A percentile compares a stretch with the other conserved stretches of the same genome.
Conservation (phyloP, 73 alveolate genomes). For the Uronychia binucleata region DNA sequence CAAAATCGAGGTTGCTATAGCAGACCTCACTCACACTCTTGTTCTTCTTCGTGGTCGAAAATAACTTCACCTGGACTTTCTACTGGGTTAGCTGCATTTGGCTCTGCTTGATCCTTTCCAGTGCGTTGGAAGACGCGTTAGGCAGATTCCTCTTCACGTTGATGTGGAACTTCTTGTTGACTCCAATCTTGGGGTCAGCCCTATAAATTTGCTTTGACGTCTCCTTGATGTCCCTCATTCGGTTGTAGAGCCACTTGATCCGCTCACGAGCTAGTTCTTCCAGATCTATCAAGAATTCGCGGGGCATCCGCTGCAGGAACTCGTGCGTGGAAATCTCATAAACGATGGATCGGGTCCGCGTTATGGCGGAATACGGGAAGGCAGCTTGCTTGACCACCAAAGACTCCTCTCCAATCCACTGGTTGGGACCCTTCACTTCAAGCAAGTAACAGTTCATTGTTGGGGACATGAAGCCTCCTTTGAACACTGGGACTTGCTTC, state of each 20-base stretch:
- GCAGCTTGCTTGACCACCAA: not conserved
- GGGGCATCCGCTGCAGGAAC: not conserved
- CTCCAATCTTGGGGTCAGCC: not conserved
- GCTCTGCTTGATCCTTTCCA: not conserved
- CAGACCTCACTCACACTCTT: too few species aligned
- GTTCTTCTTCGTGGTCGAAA: too few species aligned
- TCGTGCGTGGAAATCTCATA: not conserved
- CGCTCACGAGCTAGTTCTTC: not conserved
- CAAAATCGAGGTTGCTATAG: too few species aligned
- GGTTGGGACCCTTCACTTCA: not conserved
- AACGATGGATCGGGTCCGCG: not conserved
- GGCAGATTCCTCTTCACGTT: not conserved
- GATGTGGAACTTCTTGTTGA: not conserved
- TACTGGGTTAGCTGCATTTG: not conserved
- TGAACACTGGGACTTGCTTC: not conserved
- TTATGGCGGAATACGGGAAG: not conserved
- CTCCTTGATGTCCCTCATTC: not conserved
- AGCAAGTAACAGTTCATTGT: not conserved
- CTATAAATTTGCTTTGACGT: not conserved
- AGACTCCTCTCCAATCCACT: not conserved
- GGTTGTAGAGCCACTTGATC: not conserved
- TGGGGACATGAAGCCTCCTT: not conserved
- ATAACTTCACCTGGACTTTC: not conserved
- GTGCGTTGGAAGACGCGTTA: not conserved
- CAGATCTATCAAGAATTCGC: not conserved